A percentile compares a stretch with the other conserved stretches of the same genome.
phyloP scores from a whole-genome alignment of 768 basidiomycete genomes.

The Sarcomyxa edulis region DNA sequence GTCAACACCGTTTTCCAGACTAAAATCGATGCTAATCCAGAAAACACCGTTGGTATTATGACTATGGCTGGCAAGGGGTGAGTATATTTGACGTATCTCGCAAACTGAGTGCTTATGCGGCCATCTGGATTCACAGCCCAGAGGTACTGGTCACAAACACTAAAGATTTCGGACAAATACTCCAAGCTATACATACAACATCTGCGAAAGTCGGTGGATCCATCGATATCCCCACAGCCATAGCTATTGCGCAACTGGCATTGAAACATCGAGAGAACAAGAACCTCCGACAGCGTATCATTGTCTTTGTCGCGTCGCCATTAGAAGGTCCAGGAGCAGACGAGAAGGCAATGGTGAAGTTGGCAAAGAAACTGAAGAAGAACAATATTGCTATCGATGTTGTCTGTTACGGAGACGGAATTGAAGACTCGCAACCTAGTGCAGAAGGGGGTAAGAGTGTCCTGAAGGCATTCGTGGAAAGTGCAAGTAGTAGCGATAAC shows the following conservation, averaged over 20 bases:
- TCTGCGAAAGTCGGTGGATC: conserved; percentile 72
- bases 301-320: conserved; percentile 92
- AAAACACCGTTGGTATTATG: conserved; percentile 97
- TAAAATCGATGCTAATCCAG: conserved; percentile 94
- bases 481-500: conserved; percentile 76
- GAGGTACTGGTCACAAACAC: conserved; percentile 96
- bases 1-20: conserved; percentile 86
- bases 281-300: conserved; percentile 92
- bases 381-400: conserved; percentile 97
- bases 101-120: background rate
- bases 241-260: conserved; percentile 92
- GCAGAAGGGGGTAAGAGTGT: conserved; percentile 57
- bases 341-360: conserved; percentile 75
- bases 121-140: conserved; percentile 47
- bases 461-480: conserved; percentile 79
- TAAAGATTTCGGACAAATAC: conserved; percentile 89
- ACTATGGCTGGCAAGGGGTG: conserved; percentile 97
- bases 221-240: conserved; percentile 84
- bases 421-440: conserved; percentile 65
- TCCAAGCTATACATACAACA: conserved; percentile 70
- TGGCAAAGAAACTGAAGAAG: conserved; percentile 98
- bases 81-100: conserved; percentile 16
- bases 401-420: conserved; percentile 85
- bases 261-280: conserved; percentile 98
- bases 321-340: conserved; percentile 65